These are phyloP conservation scores for Parascedosporium putredinis DNA, from an alignment of 2,329 filamentous ascomycete genomes.

Conservation along the genomic window DNA sequence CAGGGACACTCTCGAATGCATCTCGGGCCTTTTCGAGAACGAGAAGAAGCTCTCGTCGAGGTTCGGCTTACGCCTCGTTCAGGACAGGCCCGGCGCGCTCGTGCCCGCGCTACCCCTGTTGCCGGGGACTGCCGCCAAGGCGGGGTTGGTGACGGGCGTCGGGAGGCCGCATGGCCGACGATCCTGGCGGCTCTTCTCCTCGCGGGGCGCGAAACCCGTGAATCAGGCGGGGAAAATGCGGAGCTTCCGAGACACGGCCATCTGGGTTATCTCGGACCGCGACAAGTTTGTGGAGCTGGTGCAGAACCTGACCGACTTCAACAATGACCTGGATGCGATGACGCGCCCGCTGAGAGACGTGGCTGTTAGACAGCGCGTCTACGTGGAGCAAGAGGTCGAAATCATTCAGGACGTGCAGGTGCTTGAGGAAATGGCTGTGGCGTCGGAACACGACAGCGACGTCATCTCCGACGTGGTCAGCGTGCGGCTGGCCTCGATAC, in stretches of 20 bases:
- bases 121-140: no score
- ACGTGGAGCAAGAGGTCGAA: neutral
- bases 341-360: neutral
- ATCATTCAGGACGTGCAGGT: neutral
- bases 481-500: neutral
- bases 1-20: neutral
- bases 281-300: slow-evolving; percentile 8
- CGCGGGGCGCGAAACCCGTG: no score
- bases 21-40: neutral
- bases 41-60: neutral
- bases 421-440: neutral
- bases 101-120: neutral
- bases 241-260: neutral
- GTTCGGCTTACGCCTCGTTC: neutral
- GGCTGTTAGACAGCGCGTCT: neutral
- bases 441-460: neutral
- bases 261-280: slow-evolving; percentile 9
- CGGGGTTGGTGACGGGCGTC: no score
- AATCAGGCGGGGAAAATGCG: neutral
- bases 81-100: neutral
- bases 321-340: slow-evolving; percentile 9
- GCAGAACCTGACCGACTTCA: slow-evolving; percentile 8
- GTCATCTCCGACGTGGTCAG: neutral
- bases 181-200: neutral
- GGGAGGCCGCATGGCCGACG: no score